A percentile compares a stretch with the other conserved stretches of the same genome.
These are phyloP conservation scores for Lolium rigidum DNA, from an alignment of 176 grass and related monocot species.

Conservation along the genomic window DNA sequence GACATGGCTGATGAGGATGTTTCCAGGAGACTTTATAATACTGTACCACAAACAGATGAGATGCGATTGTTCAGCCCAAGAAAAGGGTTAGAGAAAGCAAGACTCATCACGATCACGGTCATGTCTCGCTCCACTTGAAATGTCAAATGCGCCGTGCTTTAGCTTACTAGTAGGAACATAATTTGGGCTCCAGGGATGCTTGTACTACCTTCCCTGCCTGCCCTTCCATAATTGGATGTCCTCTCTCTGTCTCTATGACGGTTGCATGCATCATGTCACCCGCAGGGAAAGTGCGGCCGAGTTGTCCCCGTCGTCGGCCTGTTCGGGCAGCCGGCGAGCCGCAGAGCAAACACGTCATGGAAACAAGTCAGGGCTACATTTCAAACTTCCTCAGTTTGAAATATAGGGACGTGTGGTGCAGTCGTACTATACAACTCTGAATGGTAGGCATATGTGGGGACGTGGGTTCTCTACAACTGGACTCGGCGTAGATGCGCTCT, in stretches of 20 bases:
- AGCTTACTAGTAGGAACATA: neutral
- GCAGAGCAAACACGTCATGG: neutral
- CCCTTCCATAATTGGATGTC: neutral
- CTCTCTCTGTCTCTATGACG: neutral
- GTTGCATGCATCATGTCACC: neutral
- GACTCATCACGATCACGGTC: neutral
- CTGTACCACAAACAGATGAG: neutral
- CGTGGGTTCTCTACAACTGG: neutral
- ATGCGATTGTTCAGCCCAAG: neutral
- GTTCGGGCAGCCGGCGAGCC: neutral
- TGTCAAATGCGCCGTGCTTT: neutral
- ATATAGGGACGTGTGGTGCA: neutral
- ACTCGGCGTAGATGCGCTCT: neutral
- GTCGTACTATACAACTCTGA: neutral
- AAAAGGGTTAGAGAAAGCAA: neutral
- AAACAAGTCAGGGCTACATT: neutral
- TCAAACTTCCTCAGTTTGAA: neutral
- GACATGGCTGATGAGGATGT: neutral
- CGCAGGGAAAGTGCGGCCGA: neutral
- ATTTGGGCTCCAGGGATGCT: neutral
- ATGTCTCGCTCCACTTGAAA: neutral
- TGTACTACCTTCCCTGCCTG: neutral
- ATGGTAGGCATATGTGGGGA: neutral
- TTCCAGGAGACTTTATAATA: neutral
- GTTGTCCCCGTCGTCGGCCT: neutral